These are phyloP conservation scores for Phialophora verrucosa DNA, from an alignment of 2,329 filamentous ascomycete genomes.

Conservation along the genomic window DNA sequence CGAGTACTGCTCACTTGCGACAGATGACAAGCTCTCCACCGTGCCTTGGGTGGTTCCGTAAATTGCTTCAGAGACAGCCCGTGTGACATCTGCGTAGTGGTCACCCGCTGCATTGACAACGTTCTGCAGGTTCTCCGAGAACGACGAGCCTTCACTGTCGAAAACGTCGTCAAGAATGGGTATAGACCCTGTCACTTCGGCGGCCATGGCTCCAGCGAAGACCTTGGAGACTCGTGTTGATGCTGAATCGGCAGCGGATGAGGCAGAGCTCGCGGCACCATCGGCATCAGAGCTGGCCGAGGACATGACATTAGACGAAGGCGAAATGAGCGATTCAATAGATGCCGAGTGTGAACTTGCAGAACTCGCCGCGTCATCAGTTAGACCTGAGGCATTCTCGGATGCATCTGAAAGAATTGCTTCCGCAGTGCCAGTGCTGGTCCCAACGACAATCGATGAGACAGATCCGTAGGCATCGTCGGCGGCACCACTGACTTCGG, in stretches of 20 bases:
- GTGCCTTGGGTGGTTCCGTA: constrained; percentile 54
- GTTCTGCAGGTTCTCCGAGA: constrained; percentile 59
- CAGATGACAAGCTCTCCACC: constrained; percentile 58
- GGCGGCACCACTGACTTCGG: constrained; percentile 41
- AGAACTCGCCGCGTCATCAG: constrained; percentile 10
- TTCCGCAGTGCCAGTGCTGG: constrained; percentile 43
- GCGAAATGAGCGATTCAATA: constrained; percentile 17
- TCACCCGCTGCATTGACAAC: constrained; percentile 60
- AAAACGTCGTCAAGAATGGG: constrained; percentile 58
- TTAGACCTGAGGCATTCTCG: constrained; percentile 20
- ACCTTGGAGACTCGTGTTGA: constrained; percentile 26
- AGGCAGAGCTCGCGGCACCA: constrained; percentile 28
- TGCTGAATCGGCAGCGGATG: constrained; percentile 27
- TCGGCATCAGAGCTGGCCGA: constrained; percentile 23
- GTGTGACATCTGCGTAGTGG: constrained; percentile 59
- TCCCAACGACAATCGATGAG: constrained; percentile 39
- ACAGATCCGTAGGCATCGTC: constrained; percentile 25
- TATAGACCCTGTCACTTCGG: constrained; percentile 54
- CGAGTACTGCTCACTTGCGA: constrained; percentile 63
- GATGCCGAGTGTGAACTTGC: constrained; percentile 26
- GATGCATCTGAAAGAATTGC: constrained; percentile 22
- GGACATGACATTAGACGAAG: constrained; percentile 15
- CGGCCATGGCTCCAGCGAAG: constrained; percentile 52
- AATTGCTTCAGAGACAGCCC: constrained; percentile 62
- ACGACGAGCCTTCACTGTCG: constrained; percentile 53